Percentiles rank a stretch among this genome's conserved stretches.
Evolutionary conservation across 2,329 filamentous ascomycete species (phyloP).

Genomic region (Aspergillus neotritici): DNA sequence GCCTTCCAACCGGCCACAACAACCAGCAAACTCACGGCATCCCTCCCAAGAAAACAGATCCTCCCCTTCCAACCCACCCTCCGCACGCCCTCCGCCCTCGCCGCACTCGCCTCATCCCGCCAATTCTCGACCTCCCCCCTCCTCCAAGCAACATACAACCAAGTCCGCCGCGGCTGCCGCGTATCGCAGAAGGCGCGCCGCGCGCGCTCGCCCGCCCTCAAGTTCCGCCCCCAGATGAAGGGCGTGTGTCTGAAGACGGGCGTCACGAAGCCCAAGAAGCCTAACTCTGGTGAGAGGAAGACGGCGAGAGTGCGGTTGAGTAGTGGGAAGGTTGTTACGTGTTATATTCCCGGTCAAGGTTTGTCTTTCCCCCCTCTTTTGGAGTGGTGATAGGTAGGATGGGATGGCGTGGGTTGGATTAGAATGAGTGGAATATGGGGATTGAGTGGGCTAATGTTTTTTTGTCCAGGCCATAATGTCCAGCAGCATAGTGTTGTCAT

Average conservation of each 20-base stretch:
- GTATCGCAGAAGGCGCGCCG: slow-evolving; percentile 75
- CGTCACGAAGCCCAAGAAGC: slow-evolving; percentile 94
- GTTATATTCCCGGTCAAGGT: slow-evolving; percentile 92
- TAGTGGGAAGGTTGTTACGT: slow-evolving; percentile 78
- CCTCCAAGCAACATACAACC: slow-evolving; percentile 62
- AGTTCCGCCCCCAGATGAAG: slow-evolving; percentile 74
- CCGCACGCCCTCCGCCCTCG: slow-evolving; percentile 23
- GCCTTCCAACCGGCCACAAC: slow-evolving; percentile 21
- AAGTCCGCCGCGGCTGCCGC: slow-evolving; percentile 71
- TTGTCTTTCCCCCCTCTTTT: neutral
- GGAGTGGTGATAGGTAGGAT: too few species aligned
- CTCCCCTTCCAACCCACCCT: slow-evolving; percentile 25
- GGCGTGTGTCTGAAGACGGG: slow-evolving; percentile 94
- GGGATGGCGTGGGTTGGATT: neutral
- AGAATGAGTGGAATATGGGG: neutral
- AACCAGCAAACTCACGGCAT: slow-evolving; percentile 4
- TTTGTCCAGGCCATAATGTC: slow-evolving; percentile 72
- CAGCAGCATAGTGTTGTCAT: slow-evolving; percentile 98
- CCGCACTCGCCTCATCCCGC: slow-evolving; percentile 23
- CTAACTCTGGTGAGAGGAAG: slow-evolving; percentile 95
- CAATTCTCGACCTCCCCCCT: slow-evolving; percentile 55
- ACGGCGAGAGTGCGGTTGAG: slow-evolving; percentile 86
- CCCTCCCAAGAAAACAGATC: slow-evolving; percentile 24
- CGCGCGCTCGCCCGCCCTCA: slow-evolving; percentile 78
- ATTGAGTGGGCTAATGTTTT: slow-evolving; percentile 10